Base-by-base conservation (phyloP, 169 alveolate genomes). In the Pseudocohnilembus persalinus region DNA sequence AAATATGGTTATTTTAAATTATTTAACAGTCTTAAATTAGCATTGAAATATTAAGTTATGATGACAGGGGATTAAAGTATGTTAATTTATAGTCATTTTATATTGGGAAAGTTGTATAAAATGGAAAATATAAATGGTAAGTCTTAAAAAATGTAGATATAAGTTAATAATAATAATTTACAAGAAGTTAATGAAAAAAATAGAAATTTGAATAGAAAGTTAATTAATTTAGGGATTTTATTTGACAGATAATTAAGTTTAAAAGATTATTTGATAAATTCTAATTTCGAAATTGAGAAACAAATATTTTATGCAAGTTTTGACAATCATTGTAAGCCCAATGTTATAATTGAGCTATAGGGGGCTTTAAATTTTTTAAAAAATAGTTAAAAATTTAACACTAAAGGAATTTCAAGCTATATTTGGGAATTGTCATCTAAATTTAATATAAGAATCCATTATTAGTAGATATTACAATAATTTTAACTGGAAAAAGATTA, bases 401-500 rank as follows among this genome's bases (percentile, higher is more conserved):
- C 77, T 28, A 29, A 73, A 28, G 25, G 25, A 6, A 6, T 73
- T 6, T 73, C 77, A 26, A 28, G 33, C 11, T 73, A 11, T 29
- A 73, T 73, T 28, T 73, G 77, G 77, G 26, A 73, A 6, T 73
- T 4, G 24, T 73, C 77, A 15, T 73, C 77, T 73, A 73, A 73
- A 73, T 73, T 28, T 26, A 73, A 73, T 73, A 29, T 73, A 11
- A 6, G 77, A 73, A 28, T 11, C 31, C 31, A 20, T 65, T 24
- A 20, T 65, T 65, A 65, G 26, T 24, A 65, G 26, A 65, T 65
- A n/a, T n/a, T n/a, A n/a, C n/a, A n/a, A n/a, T n/a, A n/a, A n/a
- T n/a, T n/a, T n/a, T n/a, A n/a, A n/a, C n/a, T n/a, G n/a, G n/a
- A n/a, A n/a, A n/a, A n/a, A n/a, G n/a, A n/a, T n/a, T n/a, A n/a